Evolutionary conservation across 805 yeast species (phyloP).

Genomic region (Vanderwaltozyma verrucispora): DNA sequence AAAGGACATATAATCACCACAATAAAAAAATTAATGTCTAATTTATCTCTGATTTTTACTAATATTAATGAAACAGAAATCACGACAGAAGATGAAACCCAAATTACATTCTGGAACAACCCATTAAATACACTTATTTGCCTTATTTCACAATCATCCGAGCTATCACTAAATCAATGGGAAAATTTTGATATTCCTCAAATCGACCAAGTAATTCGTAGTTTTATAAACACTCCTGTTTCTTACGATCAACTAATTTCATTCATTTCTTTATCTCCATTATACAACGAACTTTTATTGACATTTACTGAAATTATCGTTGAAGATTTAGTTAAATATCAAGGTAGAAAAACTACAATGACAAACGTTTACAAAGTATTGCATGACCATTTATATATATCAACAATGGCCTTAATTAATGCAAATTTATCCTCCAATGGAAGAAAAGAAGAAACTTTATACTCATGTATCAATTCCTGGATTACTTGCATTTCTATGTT

Average conservation of each 20-base stretch:
- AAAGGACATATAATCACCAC: slow-evolving; percentile 10
- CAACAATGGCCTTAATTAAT: slow-evolving; percentile 25
- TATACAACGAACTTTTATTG: slow-evolving; percentile 17
- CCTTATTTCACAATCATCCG: slow-evolving; percentile 9
- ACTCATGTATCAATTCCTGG: slow-evolving; percentile 24
- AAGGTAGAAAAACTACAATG: slow-evolving; percentile 18
- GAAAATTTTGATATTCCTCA: slow-evolving; percentile 5
- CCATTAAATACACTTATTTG: slow-evolving; percentile 24
- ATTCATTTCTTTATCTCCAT: slow-evolving; percentile 14
- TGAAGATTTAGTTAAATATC: slow-evolving; percentile 27
- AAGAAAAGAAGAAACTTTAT: slow-evolving; percentile 11
- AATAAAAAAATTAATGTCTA: slow-evolving; percentile 28
- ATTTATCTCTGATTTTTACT: slow-evolving; percentile 24
- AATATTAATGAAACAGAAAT: slow-evolving; percentile 3
- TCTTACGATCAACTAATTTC: slow-evolving; percentile 18
- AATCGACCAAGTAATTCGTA: slow-evolving; percentile 5
- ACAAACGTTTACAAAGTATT: slow-evolving; percentile 23
- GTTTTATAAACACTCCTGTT: slow-evolving; percentile 10
- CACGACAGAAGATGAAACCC: slow-evolving; percentile 1
- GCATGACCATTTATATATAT: slow-evolving; percentile 25
- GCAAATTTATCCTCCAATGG: slow-evolving; percentile 11
- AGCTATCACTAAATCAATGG: slow-evolving; percentile 9
- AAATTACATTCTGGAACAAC: slow-evolving; percentile 21
- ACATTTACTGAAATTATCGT: slow-evolving; percentile 26
- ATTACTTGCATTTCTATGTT: slow-evolving; percentile 23